phyloP scores from a whole-genome alignment of 2,329 filamentous ascomycete genomes.

The Onygena corvina region DNA sequence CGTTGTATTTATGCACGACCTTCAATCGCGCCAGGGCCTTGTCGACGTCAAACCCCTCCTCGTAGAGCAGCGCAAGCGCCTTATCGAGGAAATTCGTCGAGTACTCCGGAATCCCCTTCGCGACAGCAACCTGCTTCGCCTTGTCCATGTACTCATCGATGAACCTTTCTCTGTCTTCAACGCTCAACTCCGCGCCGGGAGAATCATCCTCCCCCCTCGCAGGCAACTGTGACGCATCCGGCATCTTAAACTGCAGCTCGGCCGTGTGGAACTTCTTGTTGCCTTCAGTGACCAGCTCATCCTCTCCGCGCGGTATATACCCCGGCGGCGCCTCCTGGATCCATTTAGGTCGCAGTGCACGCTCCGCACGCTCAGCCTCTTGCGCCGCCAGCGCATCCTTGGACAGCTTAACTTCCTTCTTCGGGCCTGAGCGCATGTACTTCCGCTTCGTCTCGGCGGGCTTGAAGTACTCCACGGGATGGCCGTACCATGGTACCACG shows the following conservation, averaged over 20 bases:
- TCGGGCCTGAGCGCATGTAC: slow-evolving; percentile 51
- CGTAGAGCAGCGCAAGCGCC: slow-evolving; percentile 61
- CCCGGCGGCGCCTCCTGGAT: slow-evolving; percentile 81
- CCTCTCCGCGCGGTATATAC: slow-evolving; percentile 73
- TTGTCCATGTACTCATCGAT: slow-evolving; percentile 66
- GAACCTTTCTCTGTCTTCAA: slow-evolving; percentile 41
- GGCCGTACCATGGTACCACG: slow-evolving; percentile 73
- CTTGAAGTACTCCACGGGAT: slow-evolving; percentile 81
- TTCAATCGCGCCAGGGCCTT: slow-evolving; percentile 59
- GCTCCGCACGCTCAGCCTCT: slow-evolving; percentile 68
- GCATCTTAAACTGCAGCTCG: slow-evolving; percentile 66
- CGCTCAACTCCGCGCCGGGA: slow-evolving; percentile 26
- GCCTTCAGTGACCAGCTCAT: slow-evolving; percentile 48
- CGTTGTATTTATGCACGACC: slow-evolving; percentile 53
- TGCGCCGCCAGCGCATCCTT: slow-evolving; percentile 69
- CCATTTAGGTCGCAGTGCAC: slow-evolving; percentile 80
- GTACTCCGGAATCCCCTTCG: slow-evolving; percentile 57
- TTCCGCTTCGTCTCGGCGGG: slow-evolving; percentile 73
- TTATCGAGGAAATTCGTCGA: slow-evolving; percentile 84
- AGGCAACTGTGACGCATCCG: slow-evolving; percentile 40
- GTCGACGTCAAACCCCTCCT: slow-evolving; percentile 58
- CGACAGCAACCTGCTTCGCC: slow-evolving; percentile 52
- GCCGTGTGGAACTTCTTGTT: slow-evolving; percentile 65
- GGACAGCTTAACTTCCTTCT: slow-evolving; percentile 63
- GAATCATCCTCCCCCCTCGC: slow-evolving; percentile 34